Conservation (phyloP, 371 early-diverging fungal genomes). For the Lichtheimia ornata region DNA sequence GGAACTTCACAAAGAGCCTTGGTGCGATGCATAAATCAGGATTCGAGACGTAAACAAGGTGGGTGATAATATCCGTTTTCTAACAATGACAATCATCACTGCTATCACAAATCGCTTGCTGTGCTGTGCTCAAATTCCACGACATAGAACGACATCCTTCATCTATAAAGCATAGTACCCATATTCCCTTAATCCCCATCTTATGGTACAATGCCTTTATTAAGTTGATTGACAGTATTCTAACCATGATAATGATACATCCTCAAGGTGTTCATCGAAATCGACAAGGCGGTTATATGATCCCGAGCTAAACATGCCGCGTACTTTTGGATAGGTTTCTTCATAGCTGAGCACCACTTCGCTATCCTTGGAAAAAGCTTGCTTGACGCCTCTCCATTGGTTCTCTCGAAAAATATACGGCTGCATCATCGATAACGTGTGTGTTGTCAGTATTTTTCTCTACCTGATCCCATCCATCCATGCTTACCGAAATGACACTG, state of each 20-base stretch:
- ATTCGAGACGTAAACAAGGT: too few species aligned
- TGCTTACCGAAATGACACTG: conserved; percentile 30
- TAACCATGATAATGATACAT: conserved; percentile 72
- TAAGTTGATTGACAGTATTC: neutral
- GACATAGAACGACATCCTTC: too few species aligned
- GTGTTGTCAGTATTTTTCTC: neutral
- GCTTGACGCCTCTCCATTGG: conserved; percentile 50
- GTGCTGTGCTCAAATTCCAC: too few species aligned
- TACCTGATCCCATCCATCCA: neutral
- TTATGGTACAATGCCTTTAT: too few species aligned
- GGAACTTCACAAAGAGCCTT: too few species aligned
- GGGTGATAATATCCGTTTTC: too few species aligned
- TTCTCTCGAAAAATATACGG: conserved; percentile 45
- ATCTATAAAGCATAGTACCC: too few species aligned
- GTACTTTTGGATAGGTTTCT: conserved; percentile 36
- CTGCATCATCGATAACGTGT: conserved; percentile 15
- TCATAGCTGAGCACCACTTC: conserved; percentile 33
- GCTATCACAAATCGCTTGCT: too few species aligned
- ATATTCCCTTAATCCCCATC: too few species aligned
- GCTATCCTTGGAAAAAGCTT: conserved; percentile 32
- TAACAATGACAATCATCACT: too few species aligned
- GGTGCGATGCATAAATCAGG: too few species aligned
- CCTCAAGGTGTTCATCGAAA: conserved; percentile 78
- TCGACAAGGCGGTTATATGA: conserved; percentile 60
- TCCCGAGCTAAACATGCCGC: conserved; percentile 30